Percentiles rank a stretch among this genome's conserved stretches.
These are phyloP conservation scores for Globisporangium acanthophoron DNA, from an alignment of 352 stramenopile species.

Conservation along the genomic window DNA sequence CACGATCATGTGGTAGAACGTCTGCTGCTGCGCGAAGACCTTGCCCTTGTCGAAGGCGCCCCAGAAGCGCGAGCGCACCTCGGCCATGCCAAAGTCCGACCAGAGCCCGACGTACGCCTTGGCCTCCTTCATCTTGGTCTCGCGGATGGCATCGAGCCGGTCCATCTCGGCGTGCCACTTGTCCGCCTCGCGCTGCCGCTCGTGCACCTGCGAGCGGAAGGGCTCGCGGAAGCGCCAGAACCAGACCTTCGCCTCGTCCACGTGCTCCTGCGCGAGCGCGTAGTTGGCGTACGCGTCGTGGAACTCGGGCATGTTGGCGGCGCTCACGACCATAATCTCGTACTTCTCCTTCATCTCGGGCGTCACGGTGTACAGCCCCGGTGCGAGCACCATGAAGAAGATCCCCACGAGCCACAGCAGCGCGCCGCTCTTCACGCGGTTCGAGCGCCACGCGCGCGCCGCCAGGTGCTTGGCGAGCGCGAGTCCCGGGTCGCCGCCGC, in stretches of 20 bases:
- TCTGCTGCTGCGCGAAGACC: slow-evolving; percentile 82
- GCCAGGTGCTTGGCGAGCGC: slow-evolving; percentile 53
- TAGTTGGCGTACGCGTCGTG: slow-evolving; percentile 59
- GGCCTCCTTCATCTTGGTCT: slow-evolving; percentile 76
- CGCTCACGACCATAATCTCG: slow-evolving; percentile 67
- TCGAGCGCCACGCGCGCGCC: slow-evolving; percentile 44
- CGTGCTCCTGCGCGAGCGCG: slow-evolving; percentile 41
- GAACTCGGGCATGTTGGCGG: slow-evolving; percentile 75
- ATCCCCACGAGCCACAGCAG: slow-evolving; percentile 71
- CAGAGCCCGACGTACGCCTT: slow-evolving; percentile 74
- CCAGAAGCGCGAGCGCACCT: slow-evolving; percentile 78
- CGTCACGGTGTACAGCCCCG: slow-evolving; percentile 51
- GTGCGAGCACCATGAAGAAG: slow-evolving; percentile 78
- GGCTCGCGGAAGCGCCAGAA: slow-evolving; percentile 84
- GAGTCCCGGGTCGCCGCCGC: slow-evolving; percentile 32
- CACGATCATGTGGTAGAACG: slow-evolving; percentile 85
- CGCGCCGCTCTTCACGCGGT: slow-evolving; percentile 57
- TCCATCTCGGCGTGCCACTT: slow-evolving; percentile 58
- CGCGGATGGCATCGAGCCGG: slow-evolving; percentile 39
- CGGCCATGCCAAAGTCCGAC: slow-evolving; percentile 77
- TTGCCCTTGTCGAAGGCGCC: slow-evolving; percentile 80
- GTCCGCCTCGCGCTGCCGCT: slow-evolving; percentile 52
- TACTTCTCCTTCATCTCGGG: slow-evolving; percentile 76
- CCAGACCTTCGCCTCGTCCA: slow-evolving; percentile 78
- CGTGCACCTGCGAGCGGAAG: slow-evolving; percentile 48